These are phyloP conservation scores for Leptomonas pyrrhocoris DNA, from an alignment of 208 protist species.

Conservation along the genomic window DNA sequence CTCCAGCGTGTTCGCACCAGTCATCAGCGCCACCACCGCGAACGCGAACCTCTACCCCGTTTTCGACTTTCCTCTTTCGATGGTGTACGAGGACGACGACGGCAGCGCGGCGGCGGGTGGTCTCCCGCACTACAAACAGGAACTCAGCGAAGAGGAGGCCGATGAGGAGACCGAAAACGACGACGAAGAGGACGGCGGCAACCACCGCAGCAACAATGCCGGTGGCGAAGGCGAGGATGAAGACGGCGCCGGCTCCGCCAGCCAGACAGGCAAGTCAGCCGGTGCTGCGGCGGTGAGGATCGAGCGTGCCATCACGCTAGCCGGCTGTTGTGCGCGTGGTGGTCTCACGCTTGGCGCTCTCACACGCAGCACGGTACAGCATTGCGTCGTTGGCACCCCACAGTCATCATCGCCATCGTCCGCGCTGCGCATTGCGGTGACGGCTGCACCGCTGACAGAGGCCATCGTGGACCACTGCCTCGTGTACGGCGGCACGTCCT, in stretches of 20 bases:
- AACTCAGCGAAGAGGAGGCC: conserved; percentile 12
- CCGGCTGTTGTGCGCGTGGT: conserved; percentile 64
- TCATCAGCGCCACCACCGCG: conserved; percentile 48
- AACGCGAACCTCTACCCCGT: conserved; percentile 55
- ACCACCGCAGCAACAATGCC: conserved; percentile 13
- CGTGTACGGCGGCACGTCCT: conserved; percentile 61
- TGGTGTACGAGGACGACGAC: conserved; percentile 11
- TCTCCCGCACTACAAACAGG: conserved; percentile 29
- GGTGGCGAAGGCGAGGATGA: conserved; percentile 27
- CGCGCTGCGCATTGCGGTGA: conserved; percentile 42
- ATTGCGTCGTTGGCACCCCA: conserved; percentile 72
- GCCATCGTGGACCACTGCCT: conserved; percentile 57
- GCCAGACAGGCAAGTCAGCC: conserved; percentile 25
- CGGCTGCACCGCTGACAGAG: conserved; percentile 61
- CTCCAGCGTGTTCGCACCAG: conserved; percentile 42
- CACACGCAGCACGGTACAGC: conserved; percentile 52
- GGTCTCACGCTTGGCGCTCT: conserved; percentile 64
- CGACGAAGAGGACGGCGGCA: conserved; percentile 4
- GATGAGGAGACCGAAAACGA: conserved; percentile 17
- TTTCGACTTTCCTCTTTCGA: conserved; percentile 34
- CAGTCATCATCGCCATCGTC: conserved; percentile 1
- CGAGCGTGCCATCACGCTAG: conserved; percentile 43
- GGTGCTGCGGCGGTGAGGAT: conserved; percentile 22
- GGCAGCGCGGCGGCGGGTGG: not conserved
- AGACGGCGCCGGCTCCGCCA: conserved; percentile 15